phyloP scores from a whole-genome alignment of 768 basidiomycete species.

The Tricholoma hemisulphureum region DNA sequence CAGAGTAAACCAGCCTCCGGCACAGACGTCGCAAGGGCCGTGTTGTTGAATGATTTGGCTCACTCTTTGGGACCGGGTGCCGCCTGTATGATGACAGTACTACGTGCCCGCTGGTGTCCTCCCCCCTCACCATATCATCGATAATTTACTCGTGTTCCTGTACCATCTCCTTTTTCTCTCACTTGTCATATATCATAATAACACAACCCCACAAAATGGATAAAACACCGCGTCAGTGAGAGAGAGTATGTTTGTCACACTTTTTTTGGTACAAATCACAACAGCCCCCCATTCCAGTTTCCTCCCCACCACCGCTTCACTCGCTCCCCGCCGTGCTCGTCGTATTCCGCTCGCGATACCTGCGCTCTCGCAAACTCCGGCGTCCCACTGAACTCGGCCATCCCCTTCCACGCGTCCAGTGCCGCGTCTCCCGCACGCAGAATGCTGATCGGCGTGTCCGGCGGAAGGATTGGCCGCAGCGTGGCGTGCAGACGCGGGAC shows the following conservation, averaged over 20 bases:
- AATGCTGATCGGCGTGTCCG: conserved; percentile 71
- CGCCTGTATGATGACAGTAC: conserved; percentile 4
- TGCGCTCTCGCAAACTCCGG: conserved; percentile 51
- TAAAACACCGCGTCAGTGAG: no score
- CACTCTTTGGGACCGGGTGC: neutral
- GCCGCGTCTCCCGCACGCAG: conserved; percentile 61
- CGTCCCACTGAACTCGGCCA: conserved; percentile 74
- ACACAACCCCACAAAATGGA: conserved; percentile 20
- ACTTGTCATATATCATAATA: conserved; percentile 21
- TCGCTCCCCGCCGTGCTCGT: conserved; percentile 86
- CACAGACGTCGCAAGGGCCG: conserved; percentile 36
- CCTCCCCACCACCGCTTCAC: conserved; percentile 91
- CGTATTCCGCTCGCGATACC: conserved; percentile 79
- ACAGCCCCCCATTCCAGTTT: conserved; percentile 66
- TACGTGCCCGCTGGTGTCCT: conserved; percentile 1
- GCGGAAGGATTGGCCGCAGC: conserved; percentile 83
- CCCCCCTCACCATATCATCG: conserved; percentile 1
- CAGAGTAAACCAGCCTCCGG: conserved; percentile 54
- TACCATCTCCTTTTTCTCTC: conserved; percentile 22
- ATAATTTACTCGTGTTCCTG: conserved; percentile 8
- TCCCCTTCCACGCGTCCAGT: conserved; percentile 88
- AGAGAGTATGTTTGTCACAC: no score
- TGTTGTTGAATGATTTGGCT: conserved; percentile 51
- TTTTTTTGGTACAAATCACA: no score
- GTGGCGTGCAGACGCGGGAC: conserved; percentile 62